Evolutionary conservation across 1,284 basidiomycete species (phyloP).

Genomic region (Wolfiporia cocos): DNA sequence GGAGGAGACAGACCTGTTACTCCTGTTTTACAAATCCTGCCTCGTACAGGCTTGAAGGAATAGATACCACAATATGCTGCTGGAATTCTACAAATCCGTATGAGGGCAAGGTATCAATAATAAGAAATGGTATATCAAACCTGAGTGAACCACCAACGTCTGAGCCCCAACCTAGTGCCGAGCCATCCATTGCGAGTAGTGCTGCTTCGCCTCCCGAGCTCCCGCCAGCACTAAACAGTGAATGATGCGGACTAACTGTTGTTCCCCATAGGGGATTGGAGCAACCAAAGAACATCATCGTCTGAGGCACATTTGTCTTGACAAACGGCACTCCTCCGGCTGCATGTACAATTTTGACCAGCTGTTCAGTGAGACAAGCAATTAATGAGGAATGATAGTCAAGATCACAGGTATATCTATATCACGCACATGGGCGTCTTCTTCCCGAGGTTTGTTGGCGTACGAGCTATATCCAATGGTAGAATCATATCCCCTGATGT

Average conservation of each 20-base stretch:
- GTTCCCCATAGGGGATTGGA: conserved; percentile 79
- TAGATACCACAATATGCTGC: conserved; percentile 78
- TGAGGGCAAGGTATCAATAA: neutral
- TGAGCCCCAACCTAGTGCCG: conserved; percentile 72
- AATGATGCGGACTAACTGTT: conserved; percentile 67
- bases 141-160: conserved; percentile 70
- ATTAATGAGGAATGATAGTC: no score
- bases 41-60: conserved; percentile 66
- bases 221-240: conserved; percentile 66
- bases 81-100: conserved; percentile 46
- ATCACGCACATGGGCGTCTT: conserved; percentile 47
- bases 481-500: conserved; percentile 61
- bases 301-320: conserved; percentile 81
- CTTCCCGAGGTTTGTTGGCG: conserved; percentile 50
- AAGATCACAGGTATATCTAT: no score
- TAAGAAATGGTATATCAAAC: conserved; percentile 3
- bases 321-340: conserved; percentile 54
- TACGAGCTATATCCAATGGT: conserved; percentile 72
- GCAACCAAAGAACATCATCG: conserved; percentile 85
- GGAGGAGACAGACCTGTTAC: conserved; percentile 32
- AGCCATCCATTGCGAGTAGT: conserved; percentile 69
- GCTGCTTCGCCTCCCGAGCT: conserved; percentile 79
- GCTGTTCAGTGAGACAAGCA: no score
- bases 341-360: conserved; percentile 38
- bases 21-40: conserved; percentile 47